Evolutionary conservation across 441 rosid species (phyloP).

Genomic region (Corymbia citriodora): DNA sequence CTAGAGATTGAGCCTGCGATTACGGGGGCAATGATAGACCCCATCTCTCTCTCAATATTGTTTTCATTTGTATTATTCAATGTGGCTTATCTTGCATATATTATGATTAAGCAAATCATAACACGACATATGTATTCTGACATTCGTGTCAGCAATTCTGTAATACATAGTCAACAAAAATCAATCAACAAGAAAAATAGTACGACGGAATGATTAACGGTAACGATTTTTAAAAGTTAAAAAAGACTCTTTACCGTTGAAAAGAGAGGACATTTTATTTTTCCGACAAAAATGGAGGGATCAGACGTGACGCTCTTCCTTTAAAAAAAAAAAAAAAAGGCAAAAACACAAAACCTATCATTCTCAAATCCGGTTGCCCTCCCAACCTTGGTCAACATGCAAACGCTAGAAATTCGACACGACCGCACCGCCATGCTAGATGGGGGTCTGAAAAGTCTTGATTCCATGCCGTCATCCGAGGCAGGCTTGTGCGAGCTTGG

Average conservation of each 20-base stretch:
- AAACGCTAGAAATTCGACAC: background rate
- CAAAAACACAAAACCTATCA: background rate
- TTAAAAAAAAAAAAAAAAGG: background rate
- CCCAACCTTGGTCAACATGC: background rate
- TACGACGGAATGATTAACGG: background rate
- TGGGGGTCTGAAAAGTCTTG: background rate
- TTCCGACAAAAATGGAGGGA: background rate
- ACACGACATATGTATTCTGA: background rate
- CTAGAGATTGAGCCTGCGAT: background rate
- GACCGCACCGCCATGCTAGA: background rate
- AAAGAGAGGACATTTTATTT: background rate
- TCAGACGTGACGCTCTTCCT: background rate
- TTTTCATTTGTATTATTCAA: background rate
- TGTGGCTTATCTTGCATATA: background rate
- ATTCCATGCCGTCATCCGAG: background rate
- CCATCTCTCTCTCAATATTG: background rate
- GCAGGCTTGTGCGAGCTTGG: background rate
- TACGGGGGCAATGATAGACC: background rate
- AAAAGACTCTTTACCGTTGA: background rate
- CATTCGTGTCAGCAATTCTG: background rate
- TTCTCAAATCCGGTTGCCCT: background rate
- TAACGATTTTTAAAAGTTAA: background rate
- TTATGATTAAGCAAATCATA: background rate
- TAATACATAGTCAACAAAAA: background rate
- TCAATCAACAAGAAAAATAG: background rate